Conservation (phyloP, 2,329 filamentous ascomycete species). For the Sordariomycetes sp. region DNA sequence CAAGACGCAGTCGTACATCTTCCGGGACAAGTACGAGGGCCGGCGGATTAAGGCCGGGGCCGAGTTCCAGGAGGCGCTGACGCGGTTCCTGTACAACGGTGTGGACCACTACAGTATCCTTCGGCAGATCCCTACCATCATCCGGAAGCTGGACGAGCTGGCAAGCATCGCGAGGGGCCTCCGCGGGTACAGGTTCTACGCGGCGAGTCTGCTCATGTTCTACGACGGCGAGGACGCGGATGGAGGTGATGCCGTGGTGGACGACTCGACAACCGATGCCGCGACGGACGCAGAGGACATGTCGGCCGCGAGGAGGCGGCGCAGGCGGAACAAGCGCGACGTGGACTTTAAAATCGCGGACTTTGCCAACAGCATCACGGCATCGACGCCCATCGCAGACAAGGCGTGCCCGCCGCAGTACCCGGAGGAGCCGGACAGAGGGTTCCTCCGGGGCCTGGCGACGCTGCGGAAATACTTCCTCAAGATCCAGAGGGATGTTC, state of each 20-base stretch:
- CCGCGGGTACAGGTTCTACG: conserved; percentile 86
- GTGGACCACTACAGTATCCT: conserved; percentile 67
- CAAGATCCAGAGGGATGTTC: conserved; percentile 69
- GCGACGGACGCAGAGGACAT: conserved; percentile 44
- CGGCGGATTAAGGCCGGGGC: conserved; percentile 73
- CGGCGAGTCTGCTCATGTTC: conserved; percentile 85
- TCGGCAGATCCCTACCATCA: conserved; percentile 74
- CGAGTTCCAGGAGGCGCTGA: conserved; percentile 82
- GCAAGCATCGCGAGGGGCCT: conserved; percentile 72
- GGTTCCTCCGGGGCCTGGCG: conserved; percentile 75
- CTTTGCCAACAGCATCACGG: conserved; percentile 94
- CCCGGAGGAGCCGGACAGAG: conserved; percentile 69
- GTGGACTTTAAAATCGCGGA: conserved; percentile 97
- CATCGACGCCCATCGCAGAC: conserved; percentile 55
- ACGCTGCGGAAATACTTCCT: conserved; percentile 75
- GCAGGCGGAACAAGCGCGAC: conserved; percentile 33
- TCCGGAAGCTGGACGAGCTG: conserved; percentile 71
- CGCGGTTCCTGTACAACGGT: conserved; percentile 83
- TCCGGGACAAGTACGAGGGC: conserved; percentile 96
- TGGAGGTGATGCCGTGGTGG: conserved; percentile 33
- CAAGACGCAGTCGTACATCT: conserved; percentile 71
- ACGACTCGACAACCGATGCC: conserved; percentile 45
- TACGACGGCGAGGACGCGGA: conserved; percentile 72
- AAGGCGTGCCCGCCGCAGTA: conserved; percentile 68
- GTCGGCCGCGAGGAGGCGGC: conserved; percentile 23